phyloP scores from a whole-genome alignment of 2,329 filamentous ascomycete species.

The Aureobasidium lini region DNA sequence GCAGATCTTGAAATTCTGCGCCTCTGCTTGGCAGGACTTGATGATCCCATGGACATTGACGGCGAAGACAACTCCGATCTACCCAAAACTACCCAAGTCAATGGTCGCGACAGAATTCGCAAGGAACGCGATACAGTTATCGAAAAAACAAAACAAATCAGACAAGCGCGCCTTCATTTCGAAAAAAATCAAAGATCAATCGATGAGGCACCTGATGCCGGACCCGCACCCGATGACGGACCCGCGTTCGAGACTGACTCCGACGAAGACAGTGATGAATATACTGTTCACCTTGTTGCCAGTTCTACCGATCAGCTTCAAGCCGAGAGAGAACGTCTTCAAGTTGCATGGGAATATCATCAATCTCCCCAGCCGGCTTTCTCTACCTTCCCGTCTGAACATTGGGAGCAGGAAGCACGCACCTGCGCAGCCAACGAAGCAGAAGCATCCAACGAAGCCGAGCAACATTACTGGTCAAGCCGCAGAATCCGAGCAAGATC shows the following conservation, averaged over 20 bases:
- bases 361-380: background rate
- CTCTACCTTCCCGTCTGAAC: background rate
- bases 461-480: constrained; percentile 1
- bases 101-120: background rate
- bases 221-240: background rate
- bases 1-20: background rate
- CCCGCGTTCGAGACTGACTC: background rate
- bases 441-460: background rate
- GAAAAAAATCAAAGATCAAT: background rate
- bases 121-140: background rate
- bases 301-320: background rate
- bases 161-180: background rate
- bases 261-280: background rate
- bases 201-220: constrained; percentile 2
- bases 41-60: background rate
- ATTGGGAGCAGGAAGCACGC: background rate
- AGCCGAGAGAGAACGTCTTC: background rate
- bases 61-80: background rate
- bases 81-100: background rate
- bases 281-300: background rate
- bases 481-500: constrained; percentile 1
- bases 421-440: background rate
- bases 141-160: background rate
- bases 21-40: background rate
- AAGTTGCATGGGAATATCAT: background rate